Conservation (phyloP, 2,329 filamentous ascomycete species). For the Fusarium tuaranense region DNA sequence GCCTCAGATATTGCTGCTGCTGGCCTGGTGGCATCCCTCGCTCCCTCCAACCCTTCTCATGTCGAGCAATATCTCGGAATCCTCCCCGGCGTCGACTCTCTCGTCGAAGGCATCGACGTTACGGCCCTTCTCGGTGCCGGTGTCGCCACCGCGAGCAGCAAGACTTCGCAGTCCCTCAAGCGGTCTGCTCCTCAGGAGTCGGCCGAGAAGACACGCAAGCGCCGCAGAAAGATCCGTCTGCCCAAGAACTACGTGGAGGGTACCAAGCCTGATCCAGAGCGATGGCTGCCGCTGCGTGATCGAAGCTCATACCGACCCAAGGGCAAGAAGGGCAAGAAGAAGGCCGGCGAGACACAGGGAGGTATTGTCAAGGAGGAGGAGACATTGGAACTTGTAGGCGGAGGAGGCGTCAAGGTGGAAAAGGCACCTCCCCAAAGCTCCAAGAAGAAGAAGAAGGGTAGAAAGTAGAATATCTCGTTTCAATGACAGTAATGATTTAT, state of each 20-base stretch:
- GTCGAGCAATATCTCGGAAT: conserved; percentile 65
- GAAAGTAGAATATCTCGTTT: conserved; percentile 57
- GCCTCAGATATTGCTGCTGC: conserved; percentile 78
- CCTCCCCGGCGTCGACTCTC: conserved; percentile 71
- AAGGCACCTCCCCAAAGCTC: conserved; percentile 59
- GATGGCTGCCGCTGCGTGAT: conserved; percentile 93
- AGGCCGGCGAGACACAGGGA: conserved; percentile 85
- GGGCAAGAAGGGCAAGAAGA: conserved; percentile 91
- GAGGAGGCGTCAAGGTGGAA: conserved; percentile 74
- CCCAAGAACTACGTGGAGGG: conserved; percentile 81
- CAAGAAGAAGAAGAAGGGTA: conserved; percentile 65
- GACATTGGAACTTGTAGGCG: conserved; percentile 72
- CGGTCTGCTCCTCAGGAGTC: conserved; percentile 55
- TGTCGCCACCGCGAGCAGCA: conserved; percentile 59
- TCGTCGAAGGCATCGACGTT: conserved; percentile 72
- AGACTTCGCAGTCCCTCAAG: conserved; percentile 60
- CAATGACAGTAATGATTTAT: background rate
- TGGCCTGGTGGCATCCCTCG: conserved; percentile 87
- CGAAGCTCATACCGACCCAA: conserved; percentile 90
- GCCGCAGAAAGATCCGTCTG: conserved; percentile 71
- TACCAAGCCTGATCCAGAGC: conserved; percentile 87
- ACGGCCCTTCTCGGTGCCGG: conserved; percentile 74
- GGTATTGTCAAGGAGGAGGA: conserved; percentile 81
- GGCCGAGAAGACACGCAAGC: conserved; percentile 59
- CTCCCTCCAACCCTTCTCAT: conserved; percentile 68